phyloP scores from a whole-genome alignment of 2,329 filamentous ascomycete species.

The Hypoxylon sp. region DNA sequence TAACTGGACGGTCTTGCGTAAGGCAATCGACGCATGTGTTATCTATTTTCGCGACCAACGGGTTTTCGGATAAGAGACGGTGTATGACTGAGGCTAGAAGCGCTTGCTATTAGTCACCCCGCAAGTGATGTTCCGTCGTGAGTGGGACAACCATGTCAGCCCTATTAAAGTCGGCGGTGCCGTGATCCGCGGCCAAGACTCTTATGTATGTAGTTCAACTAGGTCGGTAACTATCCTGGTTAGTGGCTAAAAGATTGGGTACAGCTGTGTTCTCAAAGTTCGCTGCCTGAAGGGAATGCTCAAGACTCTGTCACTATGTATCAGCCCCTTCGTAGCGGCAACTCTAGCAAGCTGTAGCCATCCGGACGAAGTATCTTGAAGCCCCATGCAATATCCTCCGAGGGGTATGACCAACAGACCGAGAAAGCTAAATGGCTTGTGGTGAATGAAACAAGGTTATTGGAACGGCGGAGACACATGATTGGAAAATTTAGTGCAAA shows the following conservation, averaged over 20 bases:
- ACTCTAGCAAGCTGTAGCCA: neutral
- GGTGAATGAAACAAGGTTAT: constrained; percentile 7
- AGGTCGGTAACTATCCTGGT: constrained; percentile 33
- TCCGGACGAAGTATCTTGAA: constrained; percentile 8
- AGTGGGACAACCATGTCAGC: constrained; percentile 39
- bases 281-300: constrained; percentile 29
- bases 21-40: constrained; percentile 36
- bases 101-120: constrained; percentile 40
- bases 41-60: constrained; percentile 35
- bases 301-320: neutral
- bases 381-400: neutral
- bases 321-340: constrained; percentile 10
- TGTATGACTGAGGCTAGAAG: constrained; percentile 38
- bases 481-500: constrained; percentile 17
- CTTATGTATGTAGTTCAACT: constrained; percentile 23
- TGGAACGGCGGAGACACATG: constrained; percentile 20
- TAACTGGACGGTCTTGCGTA: constrained; percentile 31
- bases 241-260: constrained; percentile 24
- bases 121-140: constrained; percentile 32
- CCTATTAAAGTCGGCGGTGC: constrained; percentile 40
- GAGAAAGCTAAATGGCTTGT: neutral
- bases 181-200: constrained; percentile 39
- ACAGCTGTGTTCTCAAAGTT: constrained; percentile 10
- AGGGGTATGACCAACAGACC: constrained; percentile 7
- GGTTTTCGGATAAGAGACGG: constrained; percentile 33